Evolutionary conservation across 192 early-diverging fungal genomes (phyloP), one percentile per base, ranked within the genome.

Genomic region (Coemansia sp.): DNA sequence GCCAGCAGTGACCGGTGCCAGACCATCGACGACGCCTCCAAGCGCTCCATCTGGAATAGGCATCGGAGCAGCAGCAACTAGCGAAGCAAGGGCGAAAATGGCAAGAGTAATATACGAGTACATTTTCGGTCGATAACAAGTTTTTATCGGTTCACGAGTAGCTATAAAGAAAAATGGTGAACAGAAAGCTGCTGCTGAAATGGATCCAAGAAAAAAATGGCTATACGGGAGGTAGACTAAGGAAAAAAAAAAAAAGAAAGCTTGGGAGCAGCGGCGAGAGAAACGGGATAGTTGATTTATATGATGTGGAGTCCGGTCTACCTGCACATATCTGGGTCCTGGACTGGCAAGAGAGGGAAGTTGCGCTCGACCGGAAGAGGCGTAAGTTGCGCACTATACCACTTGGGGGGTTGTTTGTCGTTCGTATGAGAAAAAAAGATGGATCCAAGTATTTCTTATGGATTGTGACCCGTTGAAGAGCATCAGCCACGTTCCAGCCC

Each of bases 11-110:
- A 70, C n/a, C 0, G 77, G 72, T 0, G 77, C 77, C 12, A 40
- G n/a, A 9, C 57, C 59, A 67, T 70, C 72, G n/a, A 74, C 68
- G 5, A 69, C 72, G 1, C 77, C 77, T 6, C 64, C 72, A 8
- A 74, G 65, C 7, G 49, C 24, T 20, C 68, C 74, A 20, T 46
- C 74, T 0, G 68, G 67, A 5, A 27, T 42, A 20, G 72, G 55
- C 57, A 61, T n/a, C 1, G 67, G 76, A 2, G 71, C 71, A 18
- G 76, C 70, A 41, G 61, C 61, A 22, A 27, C 40, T 18, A 63
- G 13, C 24, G 63, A 46, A 0, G 52, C 66, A 34, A 71, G 13
- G 5, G 38, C 66, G 24, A 57, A 63, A 16, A 62, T n/a, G 16
- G 69, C 69, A 8, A 52, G 36, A 43, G 61, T 41, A 22, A 63